Conservation (phyloP, 495 filamentous ascomycete species). For the Podospora fimiseda region DNA sequence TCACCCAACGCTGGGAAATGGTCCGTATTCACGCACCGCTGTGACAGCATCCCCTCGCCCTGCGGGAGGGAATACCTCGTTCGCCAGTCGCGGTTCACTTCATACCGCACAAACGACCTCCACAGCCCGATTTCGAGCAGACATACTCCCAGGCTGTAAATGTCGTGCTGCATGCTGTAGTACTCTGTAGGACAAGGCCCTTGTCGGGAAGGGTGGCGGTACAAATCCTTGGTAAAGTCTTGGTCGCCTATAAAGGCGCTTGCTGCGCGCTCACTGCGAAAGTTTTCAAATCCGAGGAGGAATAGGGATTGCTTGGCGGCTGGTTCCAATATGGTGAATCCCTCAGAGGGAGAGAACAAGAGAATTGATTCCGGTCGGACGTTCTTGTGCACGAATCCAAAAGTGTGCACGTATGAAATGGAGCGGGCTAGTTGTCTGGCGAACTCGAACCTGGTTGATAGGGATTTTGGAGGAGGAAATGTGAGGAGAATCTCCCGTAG, state of each 20-base stretch:
- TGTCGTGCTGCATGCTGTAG: constrained; percentile 56
- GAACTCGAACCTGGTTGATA: constrained; percentile 20
- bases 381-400: constrained; percentile 53
- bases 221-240: constrained; percentile 43
- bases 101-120: constrained; percentile 38
- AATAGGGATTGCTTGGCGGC: constrained; percentile 17
- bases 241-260: constrained; percentile 34
- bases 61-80: not conserved
- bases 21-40: not conserved
- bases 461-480: not conserved
- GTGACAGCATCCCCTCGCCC: not conserved
- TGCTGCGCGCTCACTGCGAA: constrained; percentile 28
- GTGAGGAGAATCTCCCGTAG: constrained; percentile 6
- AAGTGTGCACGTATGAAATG: constrained; percentile 46
- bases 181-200: constrained; percentile 30
- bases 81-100: not conserved
- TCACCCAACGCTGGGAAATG: not conserved
- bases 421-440: constrained; percentile 41
- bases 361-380: constrained; percentile 50
- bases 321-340: not conserved
- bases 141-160: constrained; percentile 57
- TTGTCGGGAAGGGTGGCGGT: constrained; percentile 49
- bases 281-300: constrained; percentile 47
- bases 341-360: constrained; percentile 19
- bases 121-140: constrained; percentile 56